These are phyloP conservation scores for Phytophthora multivora DNA, from an alignment of 352 stramenopile genomes.

Conservation along the genomic window DNA sequence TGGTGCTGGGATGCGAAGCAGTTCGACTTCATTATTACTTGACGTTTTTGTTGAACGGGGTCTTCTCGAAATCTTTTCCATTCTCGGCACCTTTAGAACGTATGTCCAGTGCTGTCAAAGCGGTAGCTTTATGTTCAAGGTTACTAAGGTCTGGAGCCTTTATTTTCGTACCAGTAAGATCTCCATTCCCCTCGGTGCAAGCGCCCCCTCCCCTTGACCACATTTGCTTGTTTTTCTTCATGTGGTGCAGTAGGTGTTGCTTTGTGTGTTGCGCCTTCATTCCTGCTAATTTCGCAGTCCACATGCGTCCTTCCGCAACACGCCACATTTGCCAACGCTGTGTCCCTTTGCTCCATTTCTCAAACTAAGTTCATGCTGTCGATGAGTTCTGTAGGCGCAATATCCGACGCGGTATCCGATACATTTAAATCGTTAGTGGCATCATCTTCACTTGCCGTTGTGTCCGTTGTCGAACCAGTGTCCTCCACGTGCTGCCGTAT, in stretches of 20 bases:
- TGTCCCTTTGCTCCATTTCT: neutral
- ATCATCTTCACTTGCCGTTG: neutral
- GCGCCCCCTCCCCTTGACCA: too few species aligned
- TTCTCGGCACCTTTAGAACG: neutral
- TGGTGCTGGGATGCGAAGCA: slow-evolving; percentile 1
- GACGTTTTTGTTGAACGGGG: neutral
- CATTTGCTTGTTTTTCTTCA: too few species aligned
- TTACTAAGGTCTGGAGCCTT: too few species aligned
- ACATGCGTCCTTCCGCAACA: too few species aligned
- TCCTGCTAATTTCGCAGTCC: neutral
- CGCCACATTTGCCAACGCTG: too few species aligned
- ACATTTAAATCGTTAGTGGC: neutral
- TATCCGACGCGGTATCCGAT: neutral
- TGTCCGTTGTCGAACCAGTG: neutral
- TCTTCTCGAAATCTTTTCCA: neutral
- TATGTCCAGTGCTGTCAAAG: neutral
- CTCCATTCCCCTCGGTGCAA: too few species aligned
- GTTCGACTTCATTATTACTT: neutral
- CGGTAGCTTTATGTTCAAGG: neutral
- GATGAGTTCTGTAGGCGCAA: slow-evolving; percentile 5
- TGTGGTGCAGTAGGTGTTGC: too few species aligned
- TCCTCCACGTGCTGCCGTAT: neutral
- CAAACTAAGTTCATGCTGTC: slow-evolving; percentile 3
- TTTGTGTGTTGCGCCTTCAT: neutral
- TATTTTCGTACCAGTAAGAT: too few species aligned